Base-by-base conservation (phyloP, 371 early-diverging fungal genomes). In the Fennellomyces sp. region DNA sequence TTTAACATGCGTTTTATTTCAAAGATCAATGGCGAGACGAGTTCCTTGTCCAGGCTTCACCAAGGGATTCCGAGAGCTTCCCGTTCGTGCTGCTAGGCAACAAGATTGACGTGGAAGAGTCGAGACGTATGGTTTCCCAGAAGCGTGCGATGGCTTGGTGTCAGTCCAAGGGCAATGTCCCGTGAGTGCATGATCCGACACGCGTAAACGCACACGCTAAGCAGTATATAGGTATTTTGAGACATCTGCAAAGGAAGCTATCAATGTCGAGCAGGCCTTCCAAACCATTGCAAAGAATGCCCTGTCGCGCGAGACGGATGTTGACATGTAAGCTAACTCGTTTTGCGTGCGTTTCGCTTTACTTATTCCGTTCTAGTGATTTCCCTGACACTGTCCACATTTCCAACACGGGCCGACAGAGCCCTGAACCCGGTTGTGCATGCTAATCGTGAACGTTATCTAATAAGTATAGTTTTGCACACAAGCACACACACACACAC, bases 41-140 rank as follows among this genome's bases (percentile, higher is more conserved):
- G 77, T 98, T 98, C 65, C 75, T 97, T 68, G 88, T 97, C 28
- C 97, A 98, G 74, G 93, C 95, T 25, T 90, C 90, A 50, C 96
- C 98, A 36, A 78, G 94, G 51, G 96, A 96, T 58, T 95, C 98
- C 5, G 95, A 97, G 60, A 94, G 93, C 82, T 97, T 98, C 75
- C 97, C 98, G 35, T 98, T 98, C 81, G 95, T 98, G 29, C 91
- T 97, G 12, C 76, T 98, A 19, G 99, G 99, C 61, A 99, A 99
- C 81, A 99, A 99, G 83, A 88, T 96, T 47, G 99, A 99, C 74
- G 75, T 97, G 62, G 95, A 96, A 65, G 97, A 97, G 58, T 83
- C 85, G 30, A 94, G 90, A 83, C 87, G 98, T 58, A 92, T 91
- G 83, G 94, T 95, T 10, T 90, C 95, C 54, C 91, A 91, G 80